These are phyloP conservation scores for Ricinus communis DNA, from an alignment of 345 rosid genomes.

Conservation along the genomic window DNA sequence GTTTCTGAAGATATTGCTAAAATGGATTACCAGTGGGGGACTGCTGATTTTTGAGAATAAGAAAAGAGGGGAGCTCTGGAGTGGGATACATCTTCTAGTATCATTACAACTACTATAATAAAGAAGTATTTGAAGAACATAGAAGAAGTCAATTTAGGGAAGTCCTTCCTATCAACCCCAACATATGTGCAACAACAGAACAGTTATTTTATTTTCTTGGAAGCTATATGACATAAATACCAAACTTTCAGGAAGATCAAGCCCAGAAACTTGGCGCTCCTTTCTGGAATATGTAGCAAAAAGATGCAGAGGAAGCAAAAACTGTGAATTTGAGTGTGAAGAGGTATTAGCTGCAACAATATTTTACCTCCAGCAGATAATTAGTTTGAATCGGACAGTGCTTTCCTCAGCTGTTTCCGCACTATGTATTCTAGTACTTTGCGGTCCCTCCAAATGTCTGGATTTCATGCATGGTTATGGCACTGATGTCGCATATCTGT, in stretches of 20 bases:
- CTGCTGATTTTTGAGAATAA: conserved; percentile 54
- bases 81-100: conserved; percentile 39
- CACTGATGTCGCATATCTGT: conserved; percentile 29
- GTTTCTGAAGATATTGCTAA: conserved; percentile 38
- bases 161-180: conserved; percentile 76
- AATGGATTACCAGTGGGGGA: conserved; percentile 78
- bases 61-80: conserved; percentile 52
- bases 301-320: conserved; percentile 28
- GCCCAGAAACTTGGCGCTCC: conserved; percentile 38
- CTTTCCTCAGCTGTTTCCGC: conserved; percentile 70
- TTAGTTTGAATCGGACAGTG: conserved; percentile 39
- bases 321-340: conserved; percentile 26
- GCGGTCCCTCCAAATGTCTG: conserved; percentile 29
- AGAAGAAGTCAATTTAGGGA: conserved; percentile 68
- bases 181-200: conserved; percentile 56
- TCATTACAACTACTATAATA: conserved; percentile 35
- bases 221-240: conserved; percentile 8
- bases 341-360: conserved; percentile 51
- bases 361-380: conserved; percentile 60
- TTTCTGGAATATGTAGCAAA: conserved; percentile 42
- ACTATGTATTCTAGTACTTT: conserved; percentile 54
- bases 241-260: conserved; percentile 29
- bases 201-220: background rate
- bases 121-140: conserved; percentile 47
- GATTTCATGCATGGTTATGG: conserved; percentile 19